Evolutionary conservation across 2,329 filamentous ascomycete species (phyloP).

Genomic region (Dryadomyces quercus-mongolicae): DNA sequence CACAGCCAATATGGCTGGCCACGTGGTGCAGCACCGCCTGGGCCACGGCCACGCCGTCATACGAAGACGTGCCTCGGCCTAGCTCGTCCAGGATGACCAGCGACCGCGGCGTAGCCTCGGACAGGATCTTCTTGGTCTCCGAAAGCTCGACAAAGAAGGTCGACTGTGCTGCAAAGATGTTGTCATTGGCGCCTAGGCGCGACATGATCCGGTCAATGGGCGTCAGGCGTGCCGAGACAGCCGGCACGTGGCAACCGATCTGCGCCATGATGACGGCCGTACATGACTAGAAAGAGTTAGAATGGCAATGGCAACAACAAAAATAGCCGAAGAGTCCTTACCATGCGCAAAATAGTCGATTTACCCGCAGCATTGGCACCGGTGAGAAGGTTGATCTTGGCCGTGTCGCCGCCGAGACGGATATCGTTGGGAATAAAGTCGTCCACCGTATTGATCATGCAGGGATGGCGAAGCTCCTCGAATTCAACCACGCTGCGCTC

Average conservation of each 20-base stretch:
- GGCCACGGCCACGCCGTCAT: slow-evolving; percentile 92
- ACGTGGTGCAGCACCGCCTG: slow-evolving; percentile 96
- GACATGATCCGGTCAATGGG: slow-evolving; percentile 98
- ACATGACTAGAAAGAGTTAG: slow-evolving; percentile 56
- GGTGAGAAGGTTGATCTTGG: slow-evolving; percentile 84
- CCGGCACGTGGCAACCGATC: slow-evolving; percentile 86
- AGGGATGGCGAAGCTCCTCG: slow-evolving; percentile 83
- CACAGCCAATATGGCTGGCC: slow-evolving; percentile 80
- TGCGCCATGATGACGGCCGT: slow-evolving; percentile 96
- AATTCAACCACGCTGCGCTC: slow-evolving; percentile 86
- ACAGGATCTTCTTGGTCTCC: slow-evolving; percentile 95
- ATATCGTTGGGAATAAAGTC: slow-evolving; percentile 98
- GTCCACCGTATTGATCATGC: slow-evolving; percentile 76
- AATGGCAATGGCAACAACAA: neutral
- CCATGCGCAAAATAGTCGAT: slow-evolving; percentile 91
- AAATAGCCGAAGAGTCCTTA: slow-evolving; percentile 30
- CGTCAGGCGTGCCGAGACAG: slow-evolving; percentile 68
- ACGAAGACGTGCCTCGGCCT: slow-evolving; percentile 85
- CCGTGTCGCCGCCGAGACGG: slow-evolving; percentile 63
- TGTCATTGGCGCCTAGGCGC: slow-evolving; percentile 91
- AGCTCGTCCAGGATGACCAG: slow-evolving; percentile 96
- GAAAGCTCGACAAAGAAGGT: slow-evolving; percentile 97
- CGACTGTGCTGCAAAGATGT: slow-evolving; percentile 94
- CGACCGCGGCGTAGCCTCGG: slow-evolving; percentile 85
- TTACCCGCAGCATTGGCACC: slow-evolving; percentile 97